These are phyloP conservation scores for Lactarius quietus DNA, from an alignment of 768 basidiomycete species.

Conservation along the genomic window DNA sequence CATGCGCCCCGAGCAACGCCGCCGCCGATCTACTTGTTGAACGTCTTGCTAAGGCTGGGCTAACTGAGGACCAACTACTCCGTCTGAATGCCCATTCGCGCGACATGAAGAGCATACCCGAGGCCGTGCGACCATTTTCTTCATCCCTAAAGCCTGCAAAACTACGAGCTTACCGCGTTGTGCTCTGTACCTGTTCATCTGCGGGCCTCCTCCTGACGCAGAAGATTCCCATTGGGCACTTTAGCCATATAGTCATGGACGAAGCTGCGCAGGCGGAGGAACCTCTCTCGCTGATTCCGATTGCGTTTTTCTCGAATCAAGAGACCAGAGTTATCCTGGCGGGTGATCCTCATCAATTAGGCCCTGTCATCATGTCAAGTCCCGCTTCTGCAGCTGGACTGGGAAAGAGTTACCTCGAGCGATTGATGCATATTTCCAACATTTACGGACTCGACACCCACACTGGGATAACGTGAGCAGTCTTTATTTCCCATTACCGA, in stretches of 20 bases:
- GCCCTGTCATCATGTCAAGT: conserved; percentile 36
- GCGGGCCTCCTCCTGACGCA: conserved; percentile 47
- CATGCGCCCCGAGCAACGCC: conserved; percentile 38
- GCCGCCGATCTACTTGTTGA: conserved; percentile 36
- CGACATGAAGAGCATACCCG: conserved; percentile 35
- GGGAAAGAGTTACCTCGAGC: conserved; percentile 35
- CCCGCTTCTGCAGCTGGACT: conserved; percentile 32
- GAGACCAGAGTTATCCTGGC: conserved; percentile 38
- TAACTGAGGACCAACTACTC: conserved; percentile 40
- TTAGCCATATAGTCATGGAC: conserved; percentile 58
- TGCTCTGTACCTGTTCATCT: conserved; percentile 57
- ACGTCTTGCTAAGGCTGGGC: conserved; percentile 27
- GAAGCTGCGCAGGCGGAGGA: conserved; percentile 65
- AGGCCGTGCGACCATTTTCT: conserved; percentile 38
- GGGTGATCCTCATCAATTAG: conserved; percentile 40
- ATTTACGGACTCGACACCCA: conserved; percentile 31
- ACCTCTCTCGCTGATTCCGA: conserved; percentile 50
- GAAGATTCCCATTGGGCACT: conserved; percentile 52
- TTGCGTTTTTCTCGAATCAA: conserved; percentile 33
- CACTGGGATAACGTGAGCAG: conserved; percentile 33
- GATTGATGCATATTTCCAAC: conserved; percentile 33
- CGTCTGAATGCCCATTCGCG: conserved; percentile 52
- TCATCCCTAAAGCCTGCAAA: conserved; percentile 34
- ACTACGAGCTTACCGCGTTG: conserved; percentile 45
- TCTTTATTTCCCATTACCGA: not conserved